Percentiles rank a stretch among this genome's conserved stretches.
phyloP scores from a whole-genome alignment of 2,329 filamentous ascomycete genomes.

The Elsinoe batatas region DNA sequence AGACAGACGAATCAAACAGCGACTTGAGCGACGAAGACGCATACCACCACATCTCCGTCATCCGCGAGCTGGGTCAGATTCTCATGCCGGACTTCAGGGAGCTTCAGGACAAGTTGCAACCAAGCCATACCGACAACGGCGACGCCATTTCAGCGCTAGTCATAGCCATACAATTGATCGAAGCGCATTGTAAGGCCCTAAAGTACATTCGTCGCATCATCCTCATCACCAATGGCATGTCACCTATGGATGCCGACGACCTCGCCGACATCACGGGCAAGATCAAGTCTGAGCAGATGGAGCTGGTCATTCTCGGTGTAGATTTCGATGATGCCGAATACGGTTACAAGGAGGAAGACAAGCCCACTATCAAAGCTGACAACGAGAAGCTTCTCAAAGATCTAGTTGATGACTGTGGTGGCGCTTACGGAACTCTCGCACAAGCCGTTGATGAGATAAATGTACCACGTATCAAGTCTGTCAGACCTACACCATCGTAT shows the following conservation, averaged over 20 bases:
- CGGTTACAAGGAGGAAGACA: slow-evolving; percentile 86
- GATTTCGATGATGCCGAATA: slow-evolving; percentile 90
- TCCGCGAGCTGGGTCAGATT: slow-evolving; percentile 54
- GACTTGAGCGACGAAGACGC: slow-evolving; percentile 55
- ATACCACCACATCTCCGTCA: slow-evolving; percentile 72
- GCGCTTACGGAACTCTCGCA: slow-evolving; percentile 70
- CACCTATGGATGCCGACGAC: slow-evolving; percentile 61
- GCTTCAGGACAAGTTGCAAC: slow-evolving; percentile 53
- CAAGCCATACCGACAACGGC: slow-evolving; percentile 58
- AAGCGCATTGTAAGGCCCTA: slow-evolving; percentile 64
- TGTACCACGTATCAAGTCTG: slow-evolving; percentile 63
- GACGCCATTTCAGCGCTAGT: slow-evolving; percentile 83
- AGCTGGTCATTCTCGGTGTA: slow-evolving; percentile 71
- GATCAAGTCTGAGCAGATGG: slow-evolving; percentile 65
- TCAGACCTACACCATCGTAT: slow-evolving; percentile 68
- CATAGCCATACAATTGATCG: slow-evolving; percentile 79
- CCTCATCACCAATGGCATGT: slow-evolving; percentile 73
- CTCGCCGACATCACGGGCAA: slow-evolving; percentile 60
- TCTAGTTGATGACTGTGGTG: slow-evolving; percentile 60
- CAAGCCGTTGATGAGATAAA: slow-evolving; percentile 75
- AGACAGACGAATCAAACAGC: slow-evolving; percentile 67
- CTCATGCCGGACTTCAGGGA: slow-evolving; percentile 59
- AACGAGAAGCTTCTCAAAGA: slow-evolving; percentile 62
- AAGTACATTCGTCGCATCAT: slow-evolving; percentile 75
- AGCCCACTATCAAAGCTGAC: slow-evolving; percentile 56